phyloP scores from a whole-genome alignment of 352 stramenopile genomes.

The Globisporangium ultimum region DNA sequence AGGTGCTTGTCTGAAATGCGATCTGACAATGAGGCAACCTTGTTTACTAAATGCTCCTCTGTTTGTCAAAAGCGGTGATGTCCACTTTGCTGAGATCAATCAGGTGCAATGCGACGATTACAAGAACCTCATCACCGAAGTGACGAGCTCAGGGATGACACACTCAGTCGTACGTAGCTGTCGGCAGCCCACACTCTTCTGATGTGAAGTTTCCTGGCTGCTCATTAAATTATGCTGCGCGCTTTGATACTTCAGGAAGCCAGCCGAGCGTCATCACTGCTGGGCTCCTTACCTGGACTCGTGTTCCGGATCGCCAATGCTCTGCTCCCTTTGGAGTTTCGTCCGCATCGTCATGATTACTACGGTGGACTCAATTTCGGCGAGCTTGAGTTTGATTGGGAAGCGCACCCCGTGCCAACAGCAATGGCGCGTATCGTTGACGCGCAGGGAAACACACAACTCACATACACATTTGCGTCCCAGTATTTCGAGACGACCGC shows the following conservation, averaged over 20 bases:
- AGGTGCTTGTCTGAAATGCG: conserved; percentile 27
- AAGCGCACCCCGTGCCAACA: conserved; percentile 22
- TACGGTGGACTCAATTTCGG: conserved; percentile 90
- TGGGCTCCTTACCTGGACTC: conserved; percentile 49
- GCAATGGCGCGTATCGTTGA: conserved; percentile 21
- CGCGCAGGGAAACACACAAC: conserved; percentile 16
- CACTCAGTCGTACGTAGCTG: conserved; percentile 47
- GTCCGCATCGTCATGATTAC: conserved; percentile 48
- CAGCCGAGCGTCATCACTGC: conserved; percentile 29
- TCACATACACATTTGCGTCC: conserved; percentile 22
- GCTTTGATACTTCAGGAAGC: conserved; percentile 35
- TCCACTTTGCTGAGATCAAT: conserved; percentile 91
- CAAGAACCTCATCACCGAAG: conserved; percentile 61
- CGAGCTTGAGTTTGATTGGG: conserved; percentile 90
- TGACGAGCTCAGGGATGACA: conserved; percentile 93
- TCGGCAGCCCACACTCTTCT: background rate
- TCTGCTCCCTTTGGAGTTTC: conserved; percentile 73
- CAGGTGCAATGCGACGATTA: conserved; percentile 83
- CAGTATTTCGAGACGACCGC: conserved; percentile 14
- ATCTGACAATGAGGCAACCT: background rate
- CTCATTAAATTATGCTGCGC: background rate
- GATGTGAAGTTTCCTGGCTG: background rate
- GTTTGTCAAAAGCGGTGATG: conserved; percentile 66
- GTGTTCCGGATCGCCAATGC: conserved; percentile 66
- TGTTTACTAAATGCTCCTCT: background rate